A percentile compares a stretch with the other conserved stretches of the same genome.
phyloP scores from a whole-genome alignment of 2,329 filamentous ascomycete genomes.

The Ophiocordyceps australis region DNA sequence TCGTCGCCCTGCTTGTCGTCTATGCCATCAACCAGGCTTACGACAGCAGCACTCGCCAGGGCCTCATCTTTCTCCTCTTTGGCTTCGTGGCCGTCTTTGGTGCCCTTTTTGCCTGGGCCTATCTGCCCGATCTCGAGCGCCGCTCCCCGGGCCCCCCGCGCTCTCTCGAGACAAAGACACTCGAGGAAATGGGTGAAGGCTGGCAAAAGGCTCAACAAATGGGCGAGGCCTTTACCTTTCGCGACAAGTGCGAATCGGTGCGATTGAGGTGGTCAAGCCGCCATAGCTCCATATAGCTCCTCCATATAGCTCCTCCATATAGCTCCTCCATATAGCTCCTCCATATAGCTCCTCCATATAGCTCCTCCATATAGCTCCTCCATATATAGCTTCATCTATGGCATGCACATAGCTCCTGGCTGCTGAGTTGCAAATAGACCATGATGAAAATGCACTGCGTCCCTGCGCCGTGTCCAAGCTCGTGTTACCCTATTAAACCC shows the following conservation, averaged over 20 bases:
- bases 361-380: too few relatives aligned
- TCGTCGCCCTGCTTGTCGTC: slow-evolving; percentile 30
- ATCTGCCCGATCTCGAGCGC: slow-evolving; percentile 28
- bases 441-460: too few relatives aligned
- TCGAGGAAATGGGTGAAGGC: slow-evolving; percentile 32
- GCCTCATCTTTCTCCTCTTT: slow-evolving; percentile 30
- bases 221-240: slow-evolving; percentile 24
- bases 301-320: too few relatives aligned
- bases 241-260: slow-evolving; percentile 17
- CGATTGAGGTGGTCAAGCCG: neutral
- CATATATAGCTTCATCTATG: too few relatives aligned
- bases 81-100: slow-evolving; percentile 28
- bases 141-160: slow-evolving; percentile 14
- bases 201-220: slow-evolving; percentile 22
- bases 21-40: slow-evolving; percentile 29
- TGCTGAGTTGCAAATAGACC: too few relatives aligned
- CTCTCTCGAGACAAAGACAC: slow-evolving; percentile 23
- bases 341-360: too few relatives aligned
- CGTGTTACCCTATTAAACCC: too few relatives aligned
- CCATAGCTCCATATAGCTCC: neutral
- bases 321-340: too few relatives aligned
- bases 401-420: too few relatives aligned
- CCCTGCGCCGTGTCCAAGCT: too few relatives aligned
- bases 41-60: slow-evolving; percentile 20
- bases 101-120: slow-evolving; percentile 31